Base-by-base conservation (phyloP, 179 eudicot species). In the Spergularia azorica region DNA sequence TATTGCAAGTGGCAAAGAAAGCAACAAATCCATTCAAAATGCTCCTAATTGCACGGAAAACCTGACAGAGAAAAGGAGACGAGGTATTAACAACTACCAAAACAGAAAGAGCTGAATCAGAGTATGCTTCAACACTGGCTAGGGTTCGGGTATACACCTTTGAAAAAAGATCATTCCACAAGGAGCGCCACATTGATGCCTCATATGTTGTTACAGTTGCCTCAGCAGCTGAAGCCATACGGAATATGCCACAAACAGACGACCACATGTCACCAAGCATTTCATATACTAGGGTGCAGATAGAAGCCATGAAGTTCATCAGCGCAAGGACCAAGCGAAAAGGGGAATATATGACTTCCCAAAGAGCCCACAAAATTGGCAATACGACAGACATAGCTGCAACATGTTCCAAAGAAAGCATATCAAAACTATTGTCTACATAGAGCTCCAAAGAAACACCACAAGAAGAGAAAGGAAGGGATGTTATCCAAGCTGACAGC, bases 131-230 rank as follows among this genome's bases (percentile, higher is more conserved):
- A 61, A 48, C 1, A 39, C 11, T 21, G 43, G 21, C 54, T 21
- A 72, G 9, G 26, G 11, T 50, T 60, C 16, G 63, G 68, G 62
- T 32, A 50, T 38, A 63, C 32, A 94, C 99, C 95, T 95, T 91
- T 55, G 97, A 93, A 84, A 94, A 94, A 62, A 95, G 87, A 81
- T 95, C 99, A 73, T 89, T 89, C 97, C 98, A 95, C 67, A 95
- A 91, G 50, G 97, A 80, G 74, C 94, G 96, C 97, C 97, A 91
- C 80, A 90, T 74, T 36, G 99, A 91, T 81, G 86, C 90, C 85
- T 91, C 95, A 59, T 79, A 77, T 36, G 94, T 73, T 50, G 83
- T 86, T 66, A 88, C 92, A 67, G 97, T 90, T 38, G 94, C 81
- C 84, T 91, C 89, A 48, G 97, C 86, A 74, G 77, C 79, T 68